Percentiles rank a stretch among this genome's conserved stretches.
Evolutionary conservation across 805 yeast species (phyloP).

Genomic region (Ogataea salicorniae): DNA sequence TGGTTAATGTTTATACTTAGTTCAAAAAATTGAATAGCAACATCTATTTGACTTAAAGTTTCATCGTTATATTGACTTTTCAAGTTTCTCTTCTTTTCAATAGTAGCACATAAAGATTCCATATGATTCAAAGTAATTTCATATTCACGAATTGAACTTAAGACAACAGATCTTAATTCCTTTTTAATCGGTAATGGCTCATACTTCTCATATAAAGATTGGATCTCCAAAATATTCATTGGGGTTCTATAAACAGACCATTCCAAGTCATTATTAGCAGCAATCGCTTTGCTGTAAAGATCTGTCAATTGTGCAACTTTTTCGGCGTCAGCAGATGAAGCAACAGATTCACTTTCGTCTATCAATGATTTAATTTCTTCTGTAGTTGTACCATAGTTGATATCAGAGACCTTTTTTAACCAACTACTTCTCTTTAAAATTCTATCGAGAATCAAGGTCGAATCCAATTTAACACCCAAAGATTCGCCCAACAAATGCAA

Average conservation of each 20-base stretch:
- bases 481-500: slow-evolving; percentile 54
- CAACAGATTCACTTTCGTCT: slow-evolving; percentile 21
- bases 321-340: slow-evolving; percentile 12
- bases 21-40: slow-evolving; percentile 5
- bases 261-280: slow-evolving; percentile 10
- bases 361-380: slow-evolving; percentile 13
- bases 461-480: slow-evolving; percentile 52
- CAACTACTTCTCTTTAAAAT: slow-evolving; percentile 36
- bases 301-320: slow-evolving; percentile 8
- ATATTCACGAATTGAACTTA: slow-evolving; percentile 70
- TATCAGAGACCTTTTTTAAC: slow-evolving; percentile 25
- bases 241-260: not conserved
- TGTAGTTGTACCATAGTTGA: slow-evolving; percentile 24
- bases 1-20: slow-evolving; percentile 3
- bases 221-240: slow-evolving; percentile 7
- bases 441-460: slow-evolving; percentile 37
- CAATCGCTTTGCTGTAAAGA: slow-evolving; percentile 10
- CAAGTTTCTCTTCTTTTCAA: slow-evolving; percentile 2
- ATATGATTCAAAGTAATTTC: slow-evolving; percentile 47
- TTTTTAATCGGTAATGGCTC: slow-evolving; percentile 13
- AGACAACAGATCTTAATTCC: slow-evolving; percentile 38
- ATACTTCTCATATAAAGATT: slow-evolving; percentile 7
- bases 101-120: slow-evolving; percentile 6
- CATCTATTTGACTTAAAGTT: slow-evolving; percentile 12
- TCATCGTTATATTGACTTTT: slow-evolving; percentile 13